phyloP scores from a whole-genome alignment of 2,329 filamentous ascomycete genomes.

The Nemania sp. region DNA sequence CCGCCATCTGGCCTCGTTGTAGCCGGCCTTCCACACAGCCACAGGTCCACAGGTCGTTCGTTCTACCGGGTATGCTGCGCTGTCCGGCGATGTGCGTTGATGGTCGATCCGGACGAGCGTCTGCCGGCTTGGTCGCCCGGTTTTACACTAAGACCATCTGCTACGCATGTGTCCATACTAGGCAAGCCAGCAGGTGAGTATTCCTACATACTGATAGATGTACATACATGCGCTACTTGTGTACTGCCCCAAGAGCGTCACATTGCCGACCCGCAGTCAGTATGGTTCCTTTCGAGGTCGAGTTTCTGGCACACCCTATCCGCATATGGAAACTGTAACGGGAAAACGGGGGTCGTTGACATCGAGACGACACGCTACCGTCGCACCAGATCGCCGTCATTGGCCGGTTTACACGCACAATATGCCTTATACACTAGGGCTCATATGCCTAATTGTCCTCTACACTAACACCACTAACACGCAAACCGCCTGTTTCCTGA shows the following conservation, averaged over 20 bases:
- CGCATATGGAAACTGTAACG: conserved; percentile 3
- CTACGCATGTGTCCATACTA: conserved; percentile 10
- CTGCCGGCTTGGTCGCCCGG: no score
- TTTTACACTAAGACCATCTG: not conserved
- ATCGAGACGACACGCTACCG: not conserved
- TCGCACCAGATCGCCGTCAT: conserved; percentile 5
- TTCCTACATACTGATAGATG: not conserved
- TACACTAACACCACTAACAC: not conserved
- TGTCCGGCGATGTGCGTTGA: no score
- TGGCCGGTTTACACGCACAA: conserved; percentile 8
- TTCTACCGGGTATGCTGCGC: no score
- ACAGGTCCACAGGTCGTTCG: conserved; percentile 11
- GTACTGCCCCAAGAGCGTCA: conserved; percentile 8
- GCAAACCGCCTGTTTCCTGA: not conserved
- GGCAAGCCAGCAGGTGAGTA: not conserved
- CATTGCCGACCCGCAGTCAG: conserved; percentile 8
- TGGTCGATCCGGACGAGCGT: not conserved
- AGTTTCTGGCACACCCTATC: conserved; percentile 6
- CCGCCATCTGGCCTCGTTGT: conserved; percentile 17
- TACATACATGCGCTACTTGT: not conserved
- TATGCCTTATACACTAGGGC: not conserved
- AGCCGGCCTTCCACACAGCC: conserved; percentile 9
- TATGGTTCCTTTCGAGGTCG: conserved; percentile 11
- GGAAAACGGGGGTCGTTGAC: conserved; percentile 3
- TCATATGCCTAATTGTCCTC: conserved; percentile 4